Evolutionary conservation across 106 monocot species (phyloP), one percentile per base, ranked within the genome.

Genomic region (Vanilla planifolia): DNA sequence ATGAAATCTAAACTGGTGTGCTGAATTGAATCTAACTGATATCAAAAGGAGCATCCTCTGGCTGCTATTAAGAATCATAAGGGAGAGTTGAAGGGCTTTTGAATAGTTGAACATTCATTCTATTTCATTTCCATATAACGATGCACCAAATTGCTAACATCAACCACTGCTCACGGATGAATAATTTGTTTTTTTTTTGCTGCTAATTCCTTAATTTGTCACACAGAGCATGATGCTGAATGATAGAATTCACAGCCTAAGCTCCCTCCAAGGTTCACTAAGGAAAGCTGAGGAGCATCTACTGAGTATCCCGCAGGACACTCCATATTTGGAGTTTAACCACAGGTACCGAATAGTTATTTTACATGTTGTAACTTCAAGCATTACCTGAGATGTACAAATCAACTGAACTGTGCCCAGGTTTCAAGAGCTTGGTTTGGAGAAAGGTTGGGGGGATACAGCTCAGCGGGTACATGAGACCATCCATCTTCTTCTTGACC

Each of bases 371-470:
- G 19, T 9, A 24, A 6, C 45, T 11, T 15, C 45, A 4, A 23
- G 15, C 41, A 24, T 11, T 17, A 14, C 9, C 15, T 4, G 5
- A 60, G 4, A 39, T 8, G 21, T 22, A 2, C 6, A 14, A 13
- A 61, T 40, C 3, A 61, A 8, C 5, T 2, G 10, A 3, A 48
- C 14, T 28, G 7, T 61, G 25, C 42, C 3, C 39, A 75, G 75
- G 46, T 76, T 81, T 22, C 67, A 71, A 64, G 72, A 81, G 52
- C 75, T 81, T 62, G 80, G 84, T 13, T 70, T 84, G 40, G 84
- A 79, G 72, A 79, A 73, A 55, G 79, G 84, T 50, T 85, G 79
- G 81, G 81, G 81, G 60, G 75, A 75, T 33, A 60, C 27, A 1
- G 67, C 81, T 0, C 40, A 64, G 43, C 59, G 74, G 3, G 81